These are phyloP conservation scores for Tetracladium setigerum DNA, from an alignment of 495 filamentous ascomycete genomes.

Conservation along the genomic window DNA sequence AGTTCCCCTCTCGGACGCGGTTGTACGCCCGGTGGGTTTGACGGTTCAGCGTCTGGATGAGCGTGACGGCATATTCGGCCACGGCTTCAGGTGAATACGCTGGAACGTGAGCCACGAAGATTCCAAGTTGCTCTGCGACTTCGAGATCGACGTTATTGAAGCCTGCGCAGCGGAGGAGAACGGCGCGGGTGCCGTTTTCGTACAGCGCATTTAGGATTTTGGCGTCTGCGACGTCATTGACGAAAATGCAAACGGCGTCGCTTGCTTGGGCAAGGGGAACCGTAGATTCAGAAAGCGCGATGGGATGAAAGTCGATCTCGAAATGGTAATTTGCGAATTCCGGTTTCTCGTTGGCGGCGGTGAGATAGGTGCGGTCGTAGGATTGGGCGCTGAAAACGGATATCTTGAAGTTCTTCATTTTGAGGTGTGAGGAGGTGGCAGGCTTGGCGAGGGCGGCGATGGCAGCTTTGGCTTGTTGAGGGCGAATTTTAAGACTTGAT, in stretches of 20 bases:
- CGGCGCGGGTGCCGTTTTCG: conserved; percentile 40
- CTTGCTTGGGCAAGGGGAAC: conserved; percentile 44
- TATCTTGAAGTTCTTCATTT: background rate
- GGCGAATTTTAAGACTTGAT: too few species aligned
- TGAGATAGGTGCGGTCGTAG: background rate
- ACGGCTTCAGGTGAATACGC: conserved; percentile 66
- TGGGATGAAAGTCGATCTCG: conserved; percentile 38
- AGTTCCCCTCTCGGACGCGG: conserved; percentile 66
- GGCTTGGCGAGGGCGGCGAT: too few species aligned
- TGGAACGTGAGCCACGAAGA: conserved; percentile 62
- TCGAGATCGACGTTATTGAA: conserved; percentile 61
- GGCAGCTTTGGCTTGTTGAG: too few species aligned
- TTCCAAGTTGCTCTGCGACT: conserved; percentile 43
- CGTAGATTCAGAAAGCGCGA: conserved; percentile 48
- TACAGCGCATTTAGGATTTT: conserved; percentile 43
- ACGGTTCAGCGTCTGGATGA: conserved; percentile 62
- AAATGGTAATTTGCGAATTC: background rate
- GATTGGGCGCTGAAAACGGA: background rate
- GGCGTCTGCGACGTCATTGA: conserved; percentile 53
- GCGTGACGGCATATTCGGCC: conserved; percentile 61
- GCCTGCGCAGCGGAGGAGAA: conserved; percentile 62
- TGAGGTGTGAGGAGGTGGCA: background rate
- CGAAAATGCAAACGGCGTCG: conserved; percentile 61
- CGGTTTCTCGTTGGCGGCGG: background rate
- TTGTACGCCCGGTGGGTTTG: conserved; percentile 66